These are phyloP conservation scores for Suhomyces atakaporum DNA, from an alignment of 1,139 yeast genomes.

Conservation along the genomic window DNA sequence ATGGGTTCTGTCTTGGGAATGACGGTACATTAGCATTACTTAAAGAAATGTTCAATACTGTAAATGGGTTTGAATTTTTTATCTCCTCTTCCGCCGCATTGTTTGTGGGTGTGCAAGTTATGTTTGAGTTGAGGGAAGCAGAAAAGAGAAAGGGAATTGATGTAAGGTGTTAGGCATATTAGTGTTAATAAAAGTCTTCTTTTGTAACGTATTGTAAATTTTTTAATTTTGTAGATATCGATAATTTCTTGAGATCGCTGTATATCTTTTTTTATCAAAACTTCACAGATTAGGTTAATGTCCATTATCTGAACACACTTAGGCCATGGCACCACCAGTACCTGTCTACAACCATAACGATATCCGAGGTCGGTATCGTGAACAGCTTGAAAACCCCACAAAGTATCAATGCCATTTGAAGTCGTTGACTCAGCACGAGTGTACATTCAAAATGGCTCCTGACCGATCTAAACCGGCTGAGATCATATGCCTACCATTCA, in stretches of 20 bases:
- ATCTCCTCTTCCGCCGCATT: slow-evolving; percentile 64
- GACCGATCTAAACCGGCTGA: slow-evolving; percentile 33
- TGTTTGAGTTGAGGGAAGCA: slow-evolving; percentile 89
- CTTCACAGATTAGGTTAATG: too few relatives aligned
- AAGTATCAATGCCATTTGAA: slow-evolving; percentile 44
- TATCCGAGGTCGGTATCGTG: slow-evolving; percentile 27
- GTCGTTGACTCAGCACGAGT: slow-evolving; percentile 51
- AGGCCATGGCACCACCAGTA: slow-evolving; percentile 51
- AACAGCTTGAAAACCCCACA: slow-evolving; percentile 33
- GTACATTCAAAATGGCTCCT: slow-evolving; percentile 40
- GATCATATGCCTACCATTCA: slow-evolving; percentile 56
- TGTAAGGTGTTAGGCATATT: slow-evolving; percentile 62
- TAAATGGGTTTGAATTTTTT: slow-evolving; percentile 67
- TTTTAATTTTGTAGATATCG: too few relatives aligned
- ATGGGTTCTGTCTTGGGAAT: slow-evolving; percentile 90
- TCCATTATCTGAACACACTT: background rate
- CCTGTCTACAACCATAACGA: slow-evolving; percentile 41
- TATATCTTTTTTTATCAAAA: too few relatives aligned
- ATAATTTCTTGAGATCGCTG: too few relatives aligned
- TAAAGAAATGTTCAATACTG: slow-evolving; percentile 69
- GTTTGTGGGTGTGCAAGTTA: slow-evolving; percentile 85
- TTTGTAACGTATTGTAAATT: too few relatives aligned
- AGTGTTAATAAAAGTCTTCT: too few relatives aligned
- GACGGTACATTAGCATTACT: slow-evolving; percentile 77
- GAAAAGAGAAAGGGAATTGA: slow-evolving; percentile 84